Conservation (phyloP, 2,329 filamentous ascomycete genomes). For the Cucurbitaria berberidis region DNA sequence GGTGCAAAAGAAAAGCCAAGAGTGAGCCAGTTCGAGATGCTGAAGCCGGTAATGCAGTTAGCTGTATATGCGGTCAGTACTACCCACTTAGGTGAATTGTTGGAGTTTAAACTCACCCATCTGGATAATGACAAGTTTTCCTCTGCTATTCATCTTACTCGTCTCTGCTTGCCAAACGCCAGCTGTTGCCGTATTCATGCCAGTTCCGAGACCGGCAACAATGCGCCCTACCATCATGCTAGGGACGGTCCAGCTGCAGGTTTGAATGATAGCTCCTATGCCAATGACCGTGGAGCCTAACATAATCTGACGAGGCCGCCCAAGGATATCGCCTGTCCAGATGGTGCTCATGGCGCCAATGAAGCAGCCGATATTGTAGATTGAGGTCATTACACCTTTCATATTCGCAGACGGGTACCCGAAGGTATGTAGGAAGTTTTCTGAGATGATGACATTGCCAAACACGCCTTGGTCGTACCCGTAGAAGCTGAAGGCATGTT, state of each 20-base stretch:
- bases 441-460: constrained; percentile 44
- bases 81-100: background rate
- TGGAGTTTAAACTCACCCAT: constrained; percentile 34
- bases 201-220: constrained; percentile 54
- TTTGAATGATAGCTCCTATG: constrained; percentile 47
- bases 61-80: constrained; percentile 32
- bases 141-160: constrained; percentile 54
- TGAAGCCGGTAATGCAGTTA: constrained; percentile 53
- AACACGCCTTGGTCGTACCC: constrained; percentile 36
- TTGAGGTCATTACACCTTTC: constrained; percentile 51
- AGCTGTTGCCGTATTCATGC: constrained; percentile 59
- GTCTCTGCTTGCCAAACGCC: constrained; percentile 57
- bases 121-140: constrained; percentile 56
- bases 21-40: constrained; percentile 53
- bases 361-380: constrained; percentile 55
- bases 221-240: constrained; percentile 50
- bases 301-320: constrained; percentile 63
- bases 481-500: constrained; percentile 36
- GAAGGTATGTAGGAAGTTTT: constrained; percentile 39
- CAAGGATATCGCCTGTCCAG: constrained; percentile 64
- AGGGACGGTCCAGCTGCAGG: constrained; percentile 45
- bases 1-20: constrained; percentile 51
- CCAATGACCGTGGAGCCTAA: constrained; percentile 58
- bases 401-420: constrained; percentile 38
- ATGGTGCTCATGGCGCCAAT: constrained; percentile 50